Evolutionary conservation across 495 filamentous ascomycete species (phyloP).

Genomic region (Penicillium dipodomyicola): DNA sequence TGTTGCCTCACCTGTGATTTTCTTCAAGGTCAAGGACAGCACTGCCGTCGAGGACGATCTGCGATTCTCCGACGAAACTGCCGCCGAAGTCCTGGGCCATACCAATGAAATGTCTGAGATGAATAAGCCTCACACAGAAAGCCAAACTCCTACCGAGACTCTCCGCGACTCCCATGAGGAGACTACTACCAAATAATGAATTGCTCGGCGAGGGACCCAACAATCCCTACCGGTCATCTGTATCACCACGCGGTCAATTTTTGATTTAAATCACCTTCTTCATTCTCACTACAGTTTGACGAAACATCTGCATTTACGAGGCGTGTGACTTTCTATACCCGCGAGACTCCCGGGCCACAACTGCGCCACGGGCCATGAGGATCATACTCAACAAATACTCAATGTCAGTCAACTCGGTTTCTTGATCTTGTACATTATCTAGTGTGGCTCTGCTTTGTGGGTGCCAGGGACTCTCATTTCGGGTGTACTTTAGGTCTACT

Average conservation of each 20-base stretch:
- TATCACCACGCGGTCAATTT: slow-evolving; percentile 9
- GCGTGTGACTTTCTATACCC: slow-evolving; percentile 13
- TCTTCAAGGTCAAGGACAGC: slow-evolving; percentile 72
- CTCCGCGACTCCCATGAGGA: slow-evolving; percentile 5
- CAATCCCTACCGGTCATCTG: not conserved
- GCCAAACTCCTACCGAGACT: not conserved
- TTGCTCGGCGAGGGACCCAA: not conserved
- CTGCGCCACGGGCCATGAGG: not conserved
- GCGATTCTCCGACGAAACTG: slow-evolving; percentile 77
- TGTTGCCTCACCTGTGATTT: slow-evolving; percentile 75
- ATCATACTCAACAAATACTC: slow-evolving; percentile 2
- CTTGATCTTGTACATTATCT: slow-evolving; percentile 10
- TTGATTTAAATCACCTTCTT: slow-evolving; percentile 2
- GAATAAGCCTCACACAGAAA: slow-evolving; percentile 18
- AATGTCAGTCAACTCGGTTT: not conserved
- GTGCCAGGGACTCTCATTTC: not conserved
- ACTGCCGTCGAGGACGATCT: slow-evolving; percentile 73
- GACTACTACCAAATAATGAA: not conserved
- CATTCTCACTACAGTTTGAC: not conserved
- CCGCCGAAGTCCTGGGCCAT: slow-evolving; percentile 34
- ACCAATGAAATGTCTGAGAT: slow-evolving; percentile 9
- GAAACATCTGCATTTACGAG: slow-evolving; percentile 23
- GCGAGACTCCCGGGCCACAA: not conserved
- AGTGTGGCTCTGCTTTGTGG: not conserved
- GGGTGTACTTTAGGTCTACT: not conserved